Evolutionary conservation across 768 basidiomycete species (phyloP), one percentile per base, ranked within the genome.

Genomic region (Tulasnella sp.): DNA sequence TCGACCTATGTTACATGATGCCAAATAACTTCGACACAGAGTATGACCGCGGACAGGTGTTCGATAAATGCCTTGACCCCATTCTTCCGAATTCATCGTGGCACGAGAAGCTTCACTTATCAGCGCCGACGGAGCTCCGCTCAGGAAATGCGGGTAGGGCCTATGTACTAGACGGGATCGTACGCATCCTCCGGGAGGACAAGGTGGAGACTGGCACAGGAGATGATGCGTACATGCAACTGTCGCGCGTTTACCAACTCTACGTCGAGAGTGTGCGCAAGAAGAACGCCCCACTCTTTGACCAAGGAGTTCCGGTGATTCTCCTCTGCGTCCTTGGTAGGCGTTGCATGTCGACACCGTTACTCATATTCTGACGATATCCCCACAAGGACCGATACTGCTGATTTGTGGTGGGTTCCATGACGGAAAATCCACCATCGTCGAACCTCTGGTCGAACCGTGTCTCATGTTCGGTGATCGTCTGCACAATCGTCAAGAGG

Each of bases 181-280:
- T 76, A 22, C 17, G 12, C 39, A 40, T 76, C 25, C 36, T 76
- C 67, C 31, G 64, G 17, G 74, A 40, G 67, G 74, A 38, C 74
- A 69, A 69, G 37, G 14, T 39, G n/a, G 74, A 75, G 40, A 54
- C 67, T n/a, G 74, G 64, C 3, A 64, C 31, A 39, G 74, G 74
- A 6, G n/a, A 76, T 25, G 73, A 75, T 25, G 73, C 49, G 19
- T 75, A 70, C 64, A 64, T 75, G 73, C 15, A 75, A 34, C n/a
- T 38, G n/a, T 58, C 52, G 22, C 73, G 52, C 4, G 64, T 15
- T 3, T 64, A 75, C 25, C 73, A 75, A 12, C 19, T 76, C 38
- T 39, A 68, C 38, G 42, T 68, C n/a, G 34, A 40, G 31, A 36
- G 14, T 2, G 42, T 67, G 6, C 73, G 54, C 25, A 29, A 74